Evolutionary conservation across 495 filamentous ascomycete genomes (phyloP).

Genomic region (Podospora fimiseda): DNA sequence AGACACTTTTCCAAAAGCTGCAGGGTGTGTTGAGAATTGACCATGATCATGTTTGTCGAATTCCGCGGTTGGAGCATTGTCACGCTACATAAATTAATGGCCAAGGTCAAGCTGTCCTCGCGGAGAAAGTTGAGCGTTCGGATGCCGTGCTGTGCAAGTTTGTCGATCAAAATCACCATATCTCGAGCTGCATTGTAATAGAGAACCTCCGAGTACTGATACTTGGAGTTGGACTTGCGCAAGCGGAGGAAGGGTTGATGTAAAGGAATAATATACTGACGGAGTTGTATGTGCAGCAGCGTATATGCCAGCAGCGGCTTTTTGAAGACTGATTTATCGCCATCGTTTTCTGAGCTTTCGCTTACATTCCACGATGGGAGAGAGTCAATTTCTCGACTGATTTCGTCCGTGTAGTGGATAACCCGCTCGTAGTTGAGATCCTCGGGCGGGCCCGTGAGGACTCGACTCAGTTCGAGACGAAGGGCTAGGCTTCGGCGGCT

Average conservation of each 20-base stretch:
- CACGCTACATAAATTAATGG: slow-evolving; percentile 42
- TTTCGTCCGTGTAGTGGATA: slow-evolving; percentile 38
- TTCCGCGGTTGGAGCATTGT: slow-evolving; percentile 44
- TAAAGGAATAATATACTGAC: slow-evolving; percentile 40
- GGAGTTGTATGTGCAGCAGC: slow-evolving; percentile 36
- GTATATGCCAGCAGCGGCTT: slow-evolving; percentile 36
- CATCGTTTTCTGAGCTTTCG: slow-evolving; percentile 1
- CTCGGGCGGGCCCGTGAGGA: slow-evolving; percentile 28
- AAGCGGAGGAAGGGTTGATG: slow-evolving; percentile 39
- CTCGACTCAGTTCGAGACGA: slow-evolving; percentile 36
- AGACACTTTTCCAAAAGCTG: slow-evolving; percentile 39
- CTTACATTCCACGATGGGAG: slow-evolving; percentile 38
- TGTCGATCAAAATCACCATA: slow-evolving; percentile 38
- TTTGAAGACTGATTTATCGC: slow-evolving; percentile 14
- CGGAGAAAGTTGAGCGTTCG: slow-evolving; percentile 36
- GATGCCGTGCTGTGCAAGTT: slow-evolving; percentile 34
- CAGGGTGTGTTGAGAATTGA: slow-evolving; percentile 38
- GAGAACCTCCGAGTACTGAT: slow-evolving; percentile 41
- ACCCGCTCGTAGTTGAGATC: slow-evolving; percentile 38
- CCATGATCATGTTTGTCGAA: slow-evolving; percentile 38
- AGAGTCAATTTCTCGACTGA: slow-evolving; percentile 37
- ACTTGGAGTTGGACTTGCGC: slow-evolving; percentile 35
- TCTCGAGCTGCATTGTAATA: slow-evolving; percentile 43
- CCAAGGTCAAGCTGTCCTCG: slow-evolving; percentile 34
- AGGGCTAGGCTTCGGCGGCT: slow-evolving; percentile 34